A percentile compares a stretch with the other conserved stretches of the same genome.
Conservation (phyloP, 495 filamentous ascomycete genomes). For the Hypoxylon intermedium region DNA sequence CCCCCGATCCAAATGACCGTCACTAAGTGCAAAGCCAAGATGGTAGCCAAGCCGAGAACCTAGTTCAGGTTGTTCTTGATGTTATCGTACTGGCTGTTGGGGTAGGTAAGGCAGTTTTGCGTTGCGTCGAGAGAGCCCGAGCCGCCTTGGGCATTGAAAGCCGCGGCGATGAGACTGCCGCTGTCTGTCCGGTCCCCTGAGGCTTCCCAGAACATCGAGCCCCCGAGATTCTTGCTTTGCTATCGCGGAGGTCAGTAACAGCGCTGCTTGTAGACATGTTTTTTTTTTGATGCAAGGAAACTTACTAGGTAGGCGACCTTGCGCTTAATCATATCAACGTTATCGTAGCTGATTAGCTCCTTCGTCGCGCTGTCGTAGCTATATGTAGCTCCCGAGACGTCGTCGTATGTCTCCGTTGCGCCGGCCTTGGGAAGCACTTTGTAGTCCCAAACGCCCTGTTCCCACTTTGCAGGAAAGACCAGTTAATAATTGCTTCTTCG, state of each 20-base stretch:
- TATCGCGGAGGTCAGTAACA: too few relatives aligned
- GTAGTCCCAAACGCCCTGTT: conserved; percentile 84
- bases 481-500: too few relatives aligned
- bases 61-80: conserved; percentile 44
- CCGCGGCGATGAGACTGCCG: conserved; percentile 69
- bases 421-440: conserved; percentile 66
- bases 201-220: conserved; percentile 93
- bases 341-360: conserved; percentile 80
- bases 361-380: conserved; percentile 66
- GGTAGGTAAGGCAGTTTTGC: conserved; percentile 51
- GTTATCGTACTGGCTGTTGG: conserved; percentile 53
- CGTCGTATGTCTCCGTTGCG: conserved; percentile 55
- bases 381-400: conserved; percentile 64
- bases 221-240: conserved; percentile 64
- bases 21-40: not conserved
- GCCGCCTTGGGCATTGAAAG: conserved; percentile 47
- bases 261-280: too few relatives aligned
- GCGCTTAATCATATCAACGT: conserved; percentile 58
- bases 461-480: too few relatives aligned
- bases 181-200: conserved; percentile 69
- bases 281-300: too few relatives aligned
- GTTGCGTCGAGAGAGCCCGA: conserved; percentile 39
- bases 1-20: conserved; percentile 31
- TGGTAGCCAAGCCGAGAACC: not conserved
- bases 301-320: conserved; percentile 70